Base-by-base conservation (phyloP, 306 rosid species). In the Gastrolobium bilobum region DNA sequence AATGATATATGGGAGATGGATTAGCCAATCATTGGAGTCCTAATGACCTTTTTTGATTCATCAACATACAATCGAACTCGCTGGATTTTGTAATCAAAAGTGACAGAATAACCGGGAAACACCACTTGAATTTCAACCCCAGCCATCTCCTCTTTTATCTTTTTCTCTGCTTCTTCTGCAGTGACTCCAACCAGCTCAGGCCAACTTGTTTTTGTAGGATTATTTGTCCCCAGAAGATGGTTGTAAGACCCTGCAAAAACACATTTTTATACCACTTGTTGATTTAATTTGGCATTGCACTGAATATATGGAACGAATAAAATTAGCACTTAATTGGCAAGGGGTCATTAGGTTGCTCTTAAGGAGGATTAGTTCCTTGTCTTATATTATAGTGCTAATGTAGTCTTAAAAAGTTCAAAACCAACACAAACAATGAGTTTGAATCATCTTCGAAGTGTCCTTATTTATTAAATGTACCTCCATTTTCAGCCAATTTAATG, bases 41-140 rank as follows among this genome's bases (percentile, higher is more conserved):
- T 60, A 6, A 7, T 42, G 74, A 87, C 77, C 48, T 43, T 79
- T 14, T 64, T 43, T 42, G 89, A 69, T 39, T 63, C 46, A 77
- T 84, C 87, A 50, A 82, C 88, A 60, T 51, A 87, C 67, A 87
- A 66, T n/a, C 86, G 62, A 79, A 84, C 88, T 33, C 85, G 42
- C 7, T 76, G 63, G 7, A 46, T 4, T 14, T 11, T 79, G 35
- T 50, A 84, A 79, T 87, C 88, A 10, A 10, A 14, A 44, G 88
- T 82, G 53, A 84, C 80, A 71, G 64, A 58, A 35, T 6, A 39
- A 44, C 3, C 71, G 3, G 35, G 76, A 4, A 69, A 84, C 40
- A 84, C 74, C 54, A 87, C 86, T 59, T 75, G 83, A 53, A 87
- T 75, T 60, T 64, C 77, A 69, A 20, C 78, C 0, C 60, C 86